Base-by-base conservation (phyloP, 345 rosid species). In the Eucalyptus cloeziana region DNA sequence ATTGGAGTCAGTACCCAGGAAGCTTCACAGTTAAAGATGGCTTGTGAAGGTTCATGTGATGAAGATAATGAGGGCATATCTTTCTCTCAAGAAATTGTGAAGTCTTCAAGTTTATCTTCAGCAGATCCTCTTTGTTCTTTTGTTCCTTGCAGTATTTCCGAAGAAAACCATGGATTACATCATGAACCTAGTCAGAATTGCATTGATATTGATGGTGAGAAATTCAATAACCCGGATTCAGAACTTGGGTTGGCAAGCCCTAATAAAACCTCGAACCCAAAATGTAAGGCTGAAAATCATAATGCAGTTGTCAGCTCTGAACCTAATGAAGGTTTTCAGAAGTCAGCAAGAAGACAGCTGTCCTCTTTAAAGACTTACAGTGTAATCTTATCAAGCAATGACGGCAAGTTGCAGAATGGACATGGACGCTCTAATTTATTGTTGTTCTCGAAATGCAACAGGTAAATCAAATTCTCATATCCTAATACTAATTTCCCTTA, bases 81-180 rank as follows among this genome's bases (percentile, higher is more conserved):
- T 22, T 86, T 87, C 88, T 94, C 93, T 87, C 92, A 93, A 90
- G 96, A 92, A 87, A 92, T 86, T 58, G 91, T 91, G 86, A 90
- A 88, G 87, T 95, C 93, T 80, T 92, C 91, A 76, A 86, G 91
- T 91, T 87, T 87, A 49, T 90, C 94, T 13, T 89, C 58, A 64
- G 89, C 90, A 54, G 97, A 95, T 91, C 96, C 96, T 89, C 97
- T 96, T 91, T 95, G 97, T 92, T 95, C 96, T 40, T 37, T 95
- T 90, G 96, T 96, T 88, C 96, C 96, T 83, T 96, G 97, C 91
- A 95, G 96, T 87, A 89, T 96, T 85, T 90, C 96, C 64, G n/a
- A 88, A 47, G 95, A 92, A 85, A 79, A 89, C 90, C 86, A 88
- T 60, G 87, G 51, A 87, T 89, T 91, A 86, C 80, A 89, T 37